Evolutionary conservation across 257 asterid genomes (phyloP).

Genomic region (Solanum lignicaule): DNA sequence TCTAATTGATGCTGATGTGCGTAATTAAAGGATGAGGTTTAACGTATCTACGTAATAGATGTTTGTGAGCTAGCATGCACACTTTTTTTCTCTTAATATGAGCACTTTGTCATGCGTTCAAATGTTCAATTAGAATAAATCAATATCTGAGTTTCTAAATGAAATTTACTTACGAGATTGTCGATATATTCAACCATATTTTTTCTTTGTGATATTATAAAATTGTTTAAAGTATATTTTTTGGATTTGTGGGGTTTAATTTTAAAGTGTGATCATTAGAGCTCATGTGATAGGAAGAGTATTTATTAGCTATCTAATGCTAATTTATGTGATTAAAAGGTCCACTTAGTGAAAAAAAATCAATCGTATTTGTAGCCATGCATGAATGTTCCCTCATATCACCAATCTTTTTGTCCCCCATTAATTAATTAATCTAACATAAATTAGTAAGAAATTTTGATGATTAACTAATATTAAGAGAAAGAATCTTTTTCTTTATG

Average conservation of each 20-base stretch:
- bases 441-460: background rate
- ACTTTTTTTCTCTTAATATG: background rate
- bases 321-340: background rate
- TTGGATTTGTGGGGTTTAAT: slow-evolving; percentile 1
- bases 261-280: slow-evolving; percentile 9
- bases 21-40: background rate
- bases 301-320: background rate
- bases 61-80: background rate
- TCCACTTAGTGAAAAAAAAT: background rate
- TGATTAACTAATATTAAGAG: background rate
- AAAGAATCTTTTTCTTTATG: background rate
- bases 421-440: background rate
- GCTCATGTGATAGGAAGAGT: slow-evolving; percentile 30
- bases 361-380: background rate
- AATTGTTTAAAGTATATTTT: background rate
- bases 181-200: background rate
- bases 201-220: background rate
- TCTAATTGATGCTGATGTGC: background rate
- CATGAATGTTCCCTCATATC: background rate
- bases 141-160: background rate
- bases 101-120: background rate
- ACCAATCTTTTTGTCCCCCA: background rate
- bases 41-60: background rate
- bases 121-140: background rate
- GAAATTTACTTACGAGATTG: background rate